Conservation (phyloP, 1,139 yeast species). For the Lodderomyces metapsilosis region DNA sequence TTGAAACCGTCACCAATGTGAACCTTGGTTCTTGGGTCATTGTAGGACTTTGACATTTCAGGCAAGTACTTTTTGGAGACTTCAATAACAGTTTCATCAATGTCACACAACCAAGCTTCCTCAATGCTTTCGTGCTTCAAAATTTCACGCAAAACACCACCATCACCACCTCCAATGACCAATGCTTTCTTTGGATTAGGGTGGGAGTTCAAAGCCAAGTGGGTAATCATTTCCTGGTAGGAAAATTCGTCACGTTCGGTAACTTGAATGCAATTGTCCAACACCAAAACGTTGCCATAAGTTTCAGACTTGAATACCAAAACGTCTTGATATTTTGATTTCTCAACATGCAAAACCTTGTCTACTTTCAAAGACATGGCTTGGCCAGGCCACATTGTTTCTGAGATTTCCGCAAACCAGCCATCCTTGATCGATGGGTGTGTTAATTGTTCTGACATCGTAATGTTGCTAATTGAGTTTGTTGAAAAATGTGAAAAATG, state of each 20-base stretch:
- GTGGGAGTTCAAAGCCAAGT: conserved; percentile 85
- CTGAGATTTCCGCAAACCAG: conserved; percentile 88
- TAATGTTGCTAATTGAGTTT: neutral
- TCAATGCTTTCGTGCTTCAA: conserved; percentile 83
- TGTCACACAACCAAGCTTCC: conserved; percentile 86
- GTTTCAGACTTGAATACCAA: conserved; percentile 82
- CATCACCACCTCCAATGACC: conserved; percentile 96
- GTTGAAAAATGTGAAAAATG: neutral
- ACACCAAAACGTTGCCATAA: conserved; percentile 87
- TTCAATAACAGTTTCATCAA: conserved; percentile 85
- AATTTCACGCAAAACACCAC: conserved; percentile 91
- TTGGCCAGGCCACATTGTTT: conserved; percentile 94
- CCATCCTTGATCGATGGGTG: conserved; percentile 78
- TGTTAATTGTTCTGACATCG: conserved; percentile 47
- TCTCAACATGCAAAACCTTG: conserved; percentile 73
- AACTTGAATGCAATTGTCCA: conserved; percentile 89
- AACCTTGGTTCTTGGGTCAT: conserved; percentile 78
- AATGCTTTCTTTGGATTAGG: conserved; percentile 86
- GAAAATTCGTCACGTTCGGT: conserved; percentile 95
- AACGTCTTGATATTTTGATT: conserved; percentile 85
- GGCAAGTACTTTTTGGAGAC: conserved; percentile 83
- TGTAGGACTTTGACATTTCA: conserved; percentile 74
- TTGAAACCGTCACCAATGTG: conserved; percentile 92
- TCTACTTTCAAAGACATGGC: conserved; percentile 86
- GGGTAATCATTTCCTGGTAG: conserved; percentile 94